These are phyloP conservation scores for Dothiorella sarmentorum DNA, from an alignment of 2,329 filamentous ascomycete species.

Conservation along the genomic window DNA sequence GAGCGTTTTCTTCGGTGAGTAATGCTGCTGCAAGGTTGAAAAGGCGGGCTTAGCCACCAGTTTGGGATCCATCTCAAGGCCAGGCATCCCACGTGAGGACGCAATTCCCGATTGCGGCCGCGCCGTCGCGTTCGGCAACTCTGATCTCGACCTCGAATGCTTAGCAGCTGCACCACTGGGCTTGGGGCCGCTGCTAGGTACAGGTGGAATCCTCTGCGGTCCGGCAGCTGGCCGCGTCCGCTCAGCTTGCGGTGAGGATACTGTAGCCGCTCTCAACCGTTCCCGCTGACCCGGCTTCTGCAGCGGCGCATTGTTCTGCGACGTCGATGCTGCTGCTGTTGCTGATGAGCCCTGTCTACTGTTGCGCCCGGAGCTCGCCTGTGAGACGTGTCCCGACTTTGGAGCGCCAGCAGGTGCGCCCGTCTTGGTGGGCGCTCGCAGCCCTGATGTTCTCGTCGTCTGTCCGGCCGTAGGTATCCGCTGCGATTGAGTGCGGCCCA, in stretches of 20 bases:
- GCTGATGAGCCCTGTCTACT: conserved; percentile 9
- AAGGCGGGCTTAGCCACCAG: conserved; percentile 27
- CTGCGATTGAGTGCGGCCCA: conserved; percentile 12
- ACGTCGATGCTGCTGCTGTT: not conserved
- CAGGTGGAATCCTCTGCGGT: not conserved
- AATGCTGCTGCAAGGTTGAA: conserved; percentile 39
- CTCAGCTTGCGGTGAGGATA: not conserved
- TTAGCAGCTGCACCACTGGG: not conserved
- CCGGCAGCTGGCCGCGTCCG: not conserved
- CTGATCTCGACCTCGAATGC: conserved; percentile 14
- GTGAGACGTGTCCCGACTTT: not conserved
- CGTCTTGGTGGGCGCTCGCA: not conserved
- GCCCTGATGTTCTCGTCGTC: not conserved
- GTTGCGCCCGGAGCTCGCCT: not conserved
- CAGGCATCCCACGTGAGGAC: not conserved
- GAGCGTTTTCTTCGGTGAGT: conserved; percentile 36
- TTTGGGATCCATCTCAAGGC: not conserved
- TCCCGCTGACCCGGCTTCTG: not conserved
- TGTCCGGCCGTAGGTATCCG: not conserved
- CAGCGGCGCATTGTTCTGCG: not conserved
- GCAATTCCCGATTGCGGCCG: not conserved
- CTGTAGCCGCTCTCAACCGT: conserved; percentile 12
- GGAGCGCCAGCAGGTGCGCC: not conserved
- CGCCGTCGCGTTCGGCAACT: not conserved
- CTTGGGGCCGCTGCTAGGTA: not conserved